Evolutionary conservation across 106 monocot species (phyloP), one percentile per base, ranked within the genome.

Genomic region (Dioscorea dumetorum): DNA sequence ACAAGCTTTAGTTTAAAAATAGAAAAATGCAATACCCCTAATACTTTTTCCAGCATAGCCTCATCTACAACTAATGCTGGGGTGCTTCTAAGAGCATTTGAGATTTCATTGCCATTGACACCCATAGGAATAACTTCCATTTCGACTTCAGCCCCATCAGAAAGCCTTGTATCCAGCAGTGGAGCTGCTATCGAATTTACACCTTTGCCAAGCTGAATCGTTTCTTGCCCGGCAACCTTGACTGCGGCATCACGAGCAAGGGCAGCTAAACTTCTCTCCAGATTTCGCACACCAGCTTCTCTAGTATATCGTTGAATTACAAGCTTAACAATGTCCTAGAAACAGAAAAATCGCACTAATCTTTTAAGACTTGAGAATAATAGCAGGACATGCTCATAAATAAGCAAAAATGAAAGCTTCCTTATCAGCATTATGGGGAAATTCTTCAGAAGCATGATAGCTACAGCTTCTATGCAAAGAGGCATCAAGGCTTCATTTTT

Each of bases 111-210:
- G 61, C 73, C 75, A 24, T 81, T 83, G 49, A 85, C 73, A 63
- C 76, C 82, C 80, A 93, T 80, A 48, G 93, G 81, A 79, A 99
- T 92, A 60, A 87, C 93, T 64, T 99, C 99, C 93, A 99, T 99
- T 75, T 99, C 99, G 57, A 93, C 87, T 72, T 93, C 99, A 17
- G 91, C 81, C 41, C 73, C 74, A 78, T 90, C 92, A 72, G 87
- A 76, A 35, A 99, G 87, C 22, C 88, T 75, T 20, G 88, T 74
- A 22, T 89, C 91, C 18, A 97, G 62, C 10, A 91, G 49, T 9
- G 91, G 84, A 35, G 88, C 71, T 72, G 85, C 78, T 11, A 86
- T 72, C n/a, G 79, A 86, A 35, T 83, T 78, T 13, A 79, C 66
- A 66, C 84, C 84, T 79, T 81, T 91, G 74, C 73, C 60, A 71